These are phyloP conservation scores for Nicotiana tabacum DNA, from an alignment of 257 asterid species.

Conservation along the genomic window DNA sequence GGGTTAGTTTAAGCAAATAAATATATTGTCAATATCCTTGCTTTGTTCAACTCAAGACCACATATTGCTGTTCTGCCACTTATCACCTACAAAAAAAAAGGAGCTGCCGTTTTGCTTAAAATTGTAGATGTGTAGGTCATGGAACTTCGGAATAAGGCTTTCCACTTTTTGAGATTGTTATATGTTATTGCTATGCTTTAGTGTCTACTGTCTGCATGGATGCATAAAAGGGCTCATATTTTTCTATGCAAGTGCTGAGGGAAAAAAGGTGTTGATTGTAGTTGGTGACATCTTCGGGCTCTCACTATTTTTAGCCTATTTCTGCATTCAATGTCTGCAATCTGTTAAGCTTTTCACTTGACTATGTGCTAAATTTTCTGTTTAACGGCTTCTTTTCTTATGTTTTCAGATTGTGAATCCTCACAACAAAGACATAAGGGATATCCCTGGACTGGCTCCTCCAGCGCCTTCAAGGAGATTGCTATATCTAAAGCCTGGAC, in stretches of 20 bases:
- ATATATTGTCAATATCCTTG: neutral
- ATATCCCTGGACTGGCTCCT: conserved; percentile 95
- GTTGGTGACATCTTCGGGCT: neutral
- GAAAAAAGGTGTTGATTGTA: neutral
- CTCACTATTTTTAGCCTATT: neutral
- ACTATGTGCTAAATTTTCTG: neutral
- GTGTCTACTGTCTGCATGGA: neutral
- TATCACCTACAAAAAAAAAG: neutral
- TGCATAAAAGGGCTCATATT: neutral
- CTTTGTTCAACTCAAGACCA: neutral
- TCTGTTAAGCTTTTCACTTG: neutral
- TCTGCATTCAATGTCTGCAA: neutral
- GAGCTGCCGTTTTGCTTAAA: neutral
- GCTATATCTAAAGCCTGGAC: conserved; percentile 41
- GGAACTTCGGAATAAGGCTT: neutral
- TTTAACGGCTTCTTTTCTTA: neutral
- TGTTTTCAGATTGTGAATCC: conserved; percentile 71
- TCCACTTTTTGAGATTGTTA: neutral
- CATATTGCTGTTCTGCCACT: neutral
- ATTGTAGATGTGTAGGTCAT: neutral
- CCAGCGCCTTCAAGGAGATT: conserved; percentile 95
- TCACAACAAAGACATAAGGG: conserved; percentile 71
- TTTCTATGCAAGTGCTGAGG: neutral
- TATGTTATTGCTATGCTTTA: neutral
- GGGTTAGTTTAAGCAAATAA: neutral